Evolutionary conservation across 2,329 filamentous ascomycete species (phyloP).

Genomic region (Teratosphaeria zuluensis): DNA sequence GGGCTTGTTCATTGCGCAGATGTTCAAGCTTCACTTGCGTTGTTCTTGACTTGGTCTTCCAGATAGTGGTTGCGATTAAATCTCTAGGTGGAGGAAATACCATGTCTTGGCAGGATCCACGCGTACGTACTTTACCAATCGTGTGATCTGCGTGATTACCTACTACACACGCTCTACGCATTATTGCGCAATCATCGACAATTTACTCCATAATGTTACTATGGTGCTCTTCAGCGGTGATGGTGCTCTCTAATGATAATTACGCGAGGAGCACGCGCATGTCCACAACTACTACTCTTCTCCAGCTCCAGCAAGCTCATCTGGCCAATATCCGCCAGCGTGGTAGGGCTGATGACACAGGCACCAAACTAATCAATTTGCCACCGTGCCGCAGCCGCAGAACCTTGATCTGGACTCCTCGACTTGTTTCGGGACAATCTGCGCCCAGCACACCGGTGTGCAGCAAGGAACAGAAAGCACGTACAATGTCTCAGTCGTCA

Average conservation of each 20-base stretch:
- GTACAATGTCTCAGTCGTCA: not conserved
- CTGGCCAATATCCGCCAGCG: not conserved
- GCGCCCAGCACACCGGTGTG: not conserved
- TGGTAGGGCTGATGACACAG: not conserved
- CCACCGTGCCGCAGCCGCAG: not conserved
- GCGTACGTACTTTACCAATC: not conserved
- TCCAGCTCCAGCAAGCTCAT: not conserved
- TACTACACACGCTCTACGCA: not conserved
- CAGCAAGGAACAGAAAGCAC: not conserved
- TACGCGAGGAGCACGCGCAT: not conserved
- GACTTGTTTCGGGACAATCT: not conserved
- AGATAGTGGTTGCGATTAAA: not conserved
- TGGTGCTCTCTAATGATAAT: too few species aligned
- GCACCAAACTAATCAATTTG: not conserved
- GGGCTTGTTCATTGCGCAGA: not conserved
- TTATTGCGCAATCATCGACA: too few species aligned
- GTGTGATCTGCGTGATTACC: not conserved
- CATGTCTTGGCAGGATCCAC: not conserved
- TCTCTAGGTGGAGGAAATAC: not conserved
- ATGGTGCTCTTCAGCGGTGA: too few species aligned
- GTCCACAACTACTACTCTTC: not conserved
- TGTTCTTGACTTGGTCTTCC: not conserved
- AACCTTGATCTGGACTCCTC: not conserved
- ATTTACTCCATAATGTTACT: too few species aligned
- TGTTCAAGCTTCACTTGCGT: not conserved